Conservation (phyloP, 306 rosid species). For the Purshia tridentata region DNA sequence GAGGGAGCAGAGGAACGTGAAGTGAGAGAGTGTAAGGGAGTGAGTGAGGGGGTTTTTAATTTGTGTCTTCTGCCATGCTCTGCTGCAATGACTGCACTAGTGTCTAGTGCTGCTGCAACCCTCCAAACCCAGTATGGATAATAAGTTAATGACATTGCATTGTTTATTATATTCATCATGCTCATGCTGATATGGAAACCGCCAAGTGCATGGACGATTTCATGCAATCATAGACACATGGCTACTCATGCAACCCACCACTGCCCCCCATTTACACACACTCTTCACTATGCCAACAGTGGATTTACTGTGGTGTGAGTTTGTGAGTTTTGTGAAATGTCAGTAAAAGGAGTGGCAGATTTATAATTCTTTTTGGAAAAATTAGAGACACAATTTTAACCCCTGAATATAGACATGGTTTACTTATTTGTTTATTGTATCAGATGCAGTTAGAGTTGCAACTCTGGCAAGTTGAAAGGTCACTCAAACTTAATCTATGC, state of each 20-base stretch:
- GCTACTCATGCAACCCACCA: neutral
- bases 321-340: too few species aligned
- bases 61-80: neutral
- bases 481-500: too few species aligned
- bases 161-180: too few species aligned
- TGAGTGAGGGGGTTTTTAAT: neutral
- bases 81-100: neutral
- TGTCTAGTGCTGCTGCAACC: conserved; percentile 2
- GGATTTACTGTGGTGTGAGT: too few species aligned
- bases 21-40: conserved; percentile 16
- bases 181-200: neutral
- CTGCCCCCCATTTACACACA: neutral
- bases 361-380: too few species aligned
- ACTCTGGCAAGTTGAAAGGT: too few species aligned
- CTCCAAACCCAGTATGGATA: conserved; percentile 12
- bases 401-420: too few species aligned
- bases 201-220: neutral
- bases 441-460: too few species aligned
- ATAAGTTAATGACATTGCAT: neutral
- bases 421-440: too few species aligned
- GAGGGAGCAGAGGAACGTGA: conserved; percentile 44
- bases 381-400: too few species aligned
- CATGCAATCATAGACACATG: neutral
- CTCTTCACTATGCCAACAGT: too few species aligned
- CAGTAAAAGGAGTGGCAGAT: too few species aligned